Evolutionary conservation across 352 stramenopile species (phyloP), one percentile per base, ranked within the genome.

Genomic region (Phytophthora hybrid): DNA sequence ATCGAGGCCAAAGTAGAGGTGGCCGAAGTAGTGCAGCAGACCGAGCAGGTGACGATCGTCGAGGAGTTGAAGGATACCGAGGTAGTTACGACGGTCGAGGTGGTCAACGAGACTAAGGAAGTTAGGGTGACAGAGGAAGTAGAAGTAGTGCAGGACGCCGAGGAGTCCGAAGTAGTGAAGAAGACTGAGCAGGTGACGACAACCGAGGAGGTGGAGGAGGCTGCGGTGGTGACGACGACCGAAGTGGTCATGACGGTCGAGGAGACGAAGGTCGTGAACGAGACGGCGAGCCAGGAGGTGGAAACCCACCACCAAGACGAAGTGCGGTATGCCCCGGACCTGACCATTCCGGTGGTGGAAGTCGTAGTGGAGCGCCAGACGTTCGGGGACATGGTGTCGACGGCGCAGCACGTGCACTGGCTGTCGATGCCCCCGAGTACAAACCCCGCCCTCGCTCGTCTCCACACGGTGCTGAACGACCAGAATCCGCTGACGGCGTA

Each of bases 401-500:
- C 74, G 13, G 51, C 63, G 4, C 66, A 81, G 65, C 68, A 79
- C 61, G 56, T 71, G 57, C 70, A 82, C 49, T 84, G 78, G 78
- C 54, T 77, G 68, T 79, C 70, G 19, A 63, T 84, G 66, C 78
- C 74, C 1, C 59, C 60, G 26, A 72, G 63, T 59, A 61, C 69
- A 21, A 84, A 74, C 64, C 71, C 78, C 39, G 60, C 78, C 19
- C 69, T 84, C n/a, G 68, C 76, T 26, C 78, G 74, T 26, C 64
- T 84, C 11, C 78, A 84, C 58, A 71, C 74, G n/a, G 56, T 84
- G 29, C 56, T 84, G 62, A 73, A 59, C 16, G 67, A 80, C 44
- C 78, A 79, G 18, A 62, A 82, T 39, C 74, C 71, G 14, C 18
- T 84, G 51, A 82, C 78, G 13, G 68, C 78, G n/a, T 81, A 78